These are phyloP conservation scores for Batkoa obscura DNA, from an alignment of 371 early-diverging fungal genomes.

Conservation along the genomic window DNA sequence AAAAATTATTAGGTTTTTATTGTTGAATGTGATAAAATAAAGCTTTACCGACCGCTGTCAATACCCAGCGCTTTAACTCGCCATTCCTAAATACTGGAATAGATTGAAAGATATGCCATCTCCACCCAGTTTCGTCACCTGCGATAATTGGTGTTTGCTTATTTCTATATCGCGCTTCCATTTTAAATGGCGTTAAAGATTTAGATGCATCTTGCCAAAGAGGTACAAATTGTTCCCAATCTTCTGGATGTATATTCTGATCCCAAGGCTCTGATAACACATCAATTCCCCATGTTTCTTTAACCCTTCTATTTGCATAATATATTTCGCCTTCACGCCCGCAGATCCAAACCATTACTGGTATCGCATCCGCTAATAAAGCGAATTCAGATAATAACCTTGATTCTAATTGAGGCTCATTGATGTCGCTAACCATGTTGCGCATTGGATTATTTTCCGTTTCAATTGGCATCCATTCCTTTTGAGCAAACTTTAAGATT, in stretches of 20 bases:
- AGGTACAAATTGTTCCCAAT: conserved; percentile 2
- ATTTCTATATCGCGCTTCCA: neutral
- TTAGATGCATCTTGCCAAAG: neutral
- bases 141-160: neutral
- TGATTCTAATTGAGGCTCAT: neutral
- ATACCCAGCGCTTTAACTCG: conserved; percentile 1
- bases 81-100: neutral
- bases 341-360: conserved; percentile 4
- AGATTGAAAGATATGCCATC: conserved; percentile 4
- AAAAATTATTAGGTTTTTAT: neutral
- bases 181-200: neutral
- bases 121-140: neutral
- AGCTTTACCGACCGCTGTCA: neutral
- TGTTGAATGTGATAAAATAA: neutral
- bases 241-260: conserved; percentile 1
- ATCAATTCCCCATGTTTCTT: conserved; percentile 4
- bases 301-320: conserved; percentile 3
- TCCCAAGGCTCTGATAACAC: conserved; percentile 1
- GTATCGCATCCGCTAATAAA: conserved; percentile 2
- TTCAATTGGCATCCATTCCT: neutral
- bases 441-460: neutral
- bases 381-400: conserved; percentile 3
- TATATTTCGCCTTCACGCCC: conserved; percentile 4
- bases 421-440: neutral
- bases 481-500: neutral